Conservation (phyloP, 2,329 filamentous ascomycete genomes). For the Tolypocladium endophyticum region DNA sequence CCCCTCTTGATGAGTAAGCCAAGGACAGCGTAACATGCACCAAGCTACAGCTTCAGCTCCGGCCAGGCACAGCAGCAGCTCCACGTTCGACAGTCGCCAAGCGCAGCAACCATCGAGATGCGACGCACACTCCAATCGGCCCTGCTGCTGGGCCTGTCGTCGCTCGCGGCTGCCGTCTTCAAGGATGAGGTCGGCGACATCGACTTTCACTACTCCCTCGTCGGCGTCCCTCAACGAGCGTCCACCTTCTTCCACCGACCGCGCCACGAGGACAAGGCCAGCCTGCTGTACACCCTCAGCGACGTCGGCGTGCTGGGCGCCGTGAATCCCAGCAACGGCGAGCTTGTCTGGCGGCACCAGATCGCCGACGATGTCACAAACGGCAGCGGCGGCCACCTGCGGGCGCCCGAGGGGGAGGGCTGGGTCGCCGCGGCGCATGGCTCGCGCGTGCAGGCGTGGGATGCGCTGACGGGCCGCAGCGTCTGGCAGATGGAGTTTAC, state of each 20-base stretch:
- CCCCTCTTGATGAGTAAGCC: not conserved
- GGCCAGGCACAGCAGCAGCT: not conserved
- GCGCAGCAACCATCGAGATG: conserved; percentile 14
- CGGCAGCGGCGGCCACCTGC: conserved; percentile 41
- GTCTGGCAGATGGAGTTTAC: conserved; percentile 60
- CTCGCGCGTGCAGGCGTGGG: conserved; percentile 66
- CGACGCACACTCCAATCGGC: conserved; percentile 23
- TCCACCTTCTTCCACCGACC: conserved; percentile 95
- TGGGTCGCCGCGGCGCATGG: conserved; percentile 67
- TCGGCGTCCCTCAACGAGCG: conserved; percentile 71
- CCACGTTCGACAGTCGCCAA: not conserved
- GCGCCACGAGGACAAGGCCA: conserved; percentile 69
- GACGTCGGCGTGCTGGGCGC: conserved; percentile 77
- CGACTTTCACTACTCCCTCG: conserved; percentile 85
- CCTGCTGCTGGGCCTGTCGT: conserved; percentile 27
- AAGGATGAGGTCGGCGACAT: conserved; percentile 82
- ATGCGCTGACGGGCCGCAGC: conserved; percentile 68
- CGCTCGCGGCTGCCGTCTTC: conserved; percentile 57
- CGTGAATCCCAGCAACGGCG: conserved; percentile 77
- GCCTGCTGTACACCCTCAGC: conserved; percentile 82
- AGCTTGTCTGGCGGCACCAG: conserved; percentile 76
- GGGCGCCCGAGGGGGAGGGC: conserved; percentile 69
- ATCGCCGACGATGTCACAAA: conserved; percentile 41
- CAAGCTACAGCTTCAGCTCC: not conserved
- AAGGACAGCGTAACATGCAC: not conserved